phyloP scores from a whole-genome alignment of 2,329 filamentous ascomycete genomes.

The Emmonsia crescens region DNA sequence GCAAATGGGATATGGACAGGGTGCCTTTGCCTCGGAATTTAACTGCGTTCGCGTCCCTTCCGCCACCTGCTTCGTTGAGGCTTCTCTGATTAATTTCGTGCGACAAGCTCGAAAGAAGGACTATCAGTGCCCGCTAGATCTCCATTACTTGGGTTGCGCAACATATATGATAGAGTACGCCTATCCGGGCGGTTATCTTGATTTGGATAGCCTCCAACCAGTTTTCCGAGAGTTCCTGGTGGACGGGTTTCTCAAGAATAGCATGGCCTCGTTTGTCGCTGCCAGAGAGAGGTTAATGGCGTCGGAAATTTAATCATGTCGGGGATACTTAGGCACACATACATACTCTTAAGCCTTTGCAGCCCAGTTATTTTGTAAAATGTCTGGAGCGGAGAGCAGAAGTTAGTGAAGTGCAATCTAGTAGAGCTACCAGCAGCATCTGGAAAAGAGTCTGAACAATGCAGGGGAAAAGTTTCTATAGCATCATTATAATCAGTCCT shows the following conservation, averaged over 20 bases:
- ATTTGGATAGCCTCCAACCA: slow-evolving; percentile 2
- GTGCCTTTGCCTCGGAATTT: slow-evolving; percentile 7
- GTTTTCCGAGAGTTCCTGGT: slow-evolving; percentile 5
- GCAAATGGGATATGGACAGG: slow-evolving; percentile 6
- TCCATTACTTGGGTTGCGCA: slow-evolving; percentile 8
- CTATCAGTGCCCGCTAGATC: background rate
- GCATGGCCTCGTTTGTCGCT: slow-evolving; percentile 6
- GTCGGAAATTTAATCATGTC: background rate
- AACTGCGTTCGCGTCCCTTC: slow-evolving; percentile 9
- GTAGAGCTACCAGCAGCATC: too few species aligned
- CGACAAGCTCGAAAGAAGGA: slow-evolving; percentile 1
- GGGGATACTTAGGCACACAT: background rate
- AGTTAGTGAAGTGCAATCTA: too few species aligned
- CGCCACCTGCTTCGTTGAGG: slow-evolving; percentile 7
- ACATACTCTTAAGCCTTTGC: too few species aligned
- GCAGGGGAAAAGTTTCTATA: too few species aligned
- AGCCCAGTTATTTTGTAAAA: too few species aligned
- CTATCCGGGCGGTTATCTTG: slow-evolving; percentile 5
- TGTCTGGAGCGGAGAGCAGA: too few species aligned
- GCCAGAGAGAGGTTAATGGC: slow-evolving; percentile 6
- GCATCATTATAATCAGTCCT: too few species aligned
- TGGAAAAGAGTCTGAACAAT: too few species aligned
- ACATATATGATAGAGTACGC: slow-evolving; percentile 10
- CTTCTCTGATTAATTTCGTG: slow-evolving; percentile 8
- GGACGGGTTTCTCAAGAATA: slow-evolving; percentile 5